A percentile compares a stretch with the other conserved stretches of the same genome.
These are phyloP conservation scores for Myxozyma vanderwaltii DNA, from an alignment of 805 yeast genomes.

Conservation along the genomic window DNA sequence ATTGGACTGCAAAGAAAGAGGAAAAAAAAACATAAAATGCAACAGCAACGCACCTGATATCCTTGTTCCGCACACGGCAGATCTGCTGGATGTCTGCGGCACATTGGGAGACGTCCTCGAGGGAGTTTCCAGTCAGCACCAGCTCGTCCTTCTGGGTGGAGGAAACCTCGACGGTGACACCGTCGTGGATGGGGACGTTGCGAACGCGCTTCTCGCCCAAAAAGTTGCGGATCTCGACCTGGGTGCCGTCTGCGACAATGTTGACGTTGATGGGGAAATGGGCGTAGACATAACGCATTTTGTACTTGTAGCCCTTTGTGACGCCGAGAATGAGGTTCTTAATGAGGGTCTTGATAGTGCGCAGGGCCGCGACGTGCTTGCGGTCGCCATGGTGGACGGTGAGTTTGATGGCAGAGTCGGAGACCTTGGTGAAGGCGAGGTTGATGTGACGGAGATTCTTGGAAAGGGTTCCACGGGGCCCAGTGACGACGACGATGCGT, in stretches of 20 bases:
- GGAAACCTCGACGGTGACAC: conserved; percentile 84
- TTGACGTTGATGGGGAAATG: conserved; percentile 99
- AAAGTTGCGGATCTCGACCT: conserved; percentile 97
- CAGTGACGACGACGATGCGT: conserved; percentile 85
- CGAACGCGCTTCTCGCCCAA: conserved; percentile 99
- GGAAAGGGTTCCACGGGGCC: conserved; percentile 94
- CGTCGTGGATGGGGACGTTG: conserved; percentile 80
- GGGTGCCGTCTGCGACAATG: conserved; percentile 74
- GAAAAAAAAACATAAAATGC: neutral
- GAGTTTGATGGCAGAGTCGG: conserved; percentile 74
- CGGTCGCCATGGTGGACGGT: conserved; percentile 98
- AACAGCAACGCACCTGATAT: conserved; percentile 67
- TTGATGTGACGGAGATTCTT: conserved; percentile 94
- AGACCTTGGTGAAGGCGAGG: conserved; percentile 82
- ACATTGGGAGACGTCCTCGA: conserved; percentile 96
- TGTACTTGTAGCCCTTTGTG: conserved; percentile 95
- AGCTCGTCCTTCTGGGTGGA: conserved; percentile 92
- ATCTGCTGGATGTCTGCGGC: conserved; percentile 98
- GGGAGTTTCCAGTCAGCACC: conserved; percentile 88
- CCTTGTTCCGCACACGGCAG: conserved; percentile 99
- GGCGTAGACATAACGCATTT: conserved; percentile 99
- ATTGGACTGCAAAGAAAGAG: neutral
- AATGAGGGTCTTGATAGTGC: conserved; percentile 96
- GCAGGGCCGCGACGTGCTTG: conserved; percentile 99
- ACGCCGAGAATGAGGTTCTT: conserved; percentile 97